These are phyloP conservation scores for Fusarium chuoi DNA, from an alignment of 2,329 filamentous ascomycete genomes.

Conservation along the genomic window DNA sequence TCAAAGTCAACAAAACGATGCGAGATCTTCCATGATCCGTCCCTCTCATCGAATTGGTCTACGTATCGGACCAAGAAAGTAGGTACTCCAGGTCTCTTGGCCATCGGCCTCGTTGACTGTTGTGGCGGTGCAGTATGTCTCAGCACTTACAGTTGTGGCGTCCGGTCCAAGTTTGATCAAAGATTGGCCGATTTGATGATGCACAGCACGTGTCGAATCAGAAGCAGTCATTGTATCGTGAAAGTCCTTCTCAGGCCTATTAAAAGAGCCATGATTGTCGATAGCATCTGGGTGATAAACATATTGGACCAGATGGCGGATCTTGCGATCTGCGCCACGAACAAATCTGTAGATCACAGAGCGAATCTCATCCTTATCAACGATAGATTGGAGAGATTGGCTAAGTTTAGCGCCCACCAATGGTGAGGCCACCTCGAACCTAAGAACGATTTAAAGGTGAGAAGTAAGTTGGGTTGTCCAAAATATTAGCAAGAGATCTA, in stretches of 20 bases:
- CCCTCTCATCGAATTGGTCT: neutral
- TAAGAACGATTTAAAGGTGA: neutral
- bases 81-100: neutral
- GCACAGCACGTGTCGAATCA: neutral
- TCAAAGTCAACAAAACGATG: neutral
- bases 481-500: neutral
- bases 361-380: neutral
- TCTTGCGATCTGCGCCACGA: neutral
- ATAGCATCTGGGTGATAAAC: neutral
- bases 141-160: neutral
- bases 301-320: neutral
- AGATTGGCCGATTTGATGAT: neutral
- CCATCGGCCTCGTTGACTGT: neutral
- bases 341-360: neutral
- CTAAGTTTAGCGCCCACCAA: neutral
- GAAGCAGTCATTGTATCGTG: neutral
- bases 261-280: neutral
- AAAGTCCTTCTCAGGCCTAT: neutral
- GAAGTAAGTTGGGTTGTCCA: neutral
- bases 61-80: neutral
- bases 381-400: neutral
- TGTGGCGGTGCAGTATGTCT: neutral
- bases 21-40: neutral
- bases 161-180: neutral
- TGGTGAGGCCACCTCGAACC: neutral